A percentile compares a stretch with the other conserved stretches of the same genome.
Conservation (phyloP, 2,329 filamentous ascomycete species). For the Pseudogymnoascus sp. region DNA sequence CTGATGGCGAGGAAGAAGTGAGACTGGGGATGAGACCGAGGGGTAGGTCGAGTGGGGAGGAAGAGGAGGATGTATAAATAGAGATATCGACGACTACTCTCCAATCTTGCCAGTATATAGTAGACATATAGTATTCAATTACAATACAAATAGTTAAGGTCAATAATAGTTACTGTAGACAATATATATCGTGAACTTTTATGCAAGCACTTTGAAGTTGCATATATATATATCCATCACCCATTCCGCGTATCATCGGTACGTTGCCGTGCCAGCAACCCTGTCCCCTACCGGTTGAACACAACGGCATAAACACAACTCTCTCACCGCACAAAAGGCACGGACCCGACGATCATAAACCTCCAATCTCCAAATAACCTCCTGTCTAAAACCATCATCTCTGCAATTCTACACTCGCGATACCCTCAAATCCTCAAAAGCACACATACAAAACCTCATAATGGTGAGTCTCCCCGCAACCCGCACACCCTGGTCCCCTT, state of each 20-base stretch:
- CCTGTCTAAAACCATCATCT: neutral
- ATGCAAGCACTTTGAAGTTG: slow-evolving; percentile 1
- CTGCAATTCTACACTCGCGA: neutral
- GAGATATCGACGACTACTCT: neutral
- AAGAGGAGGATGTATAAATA: neutral
- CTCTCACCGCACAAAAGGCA: slow-evolving; percentile 10
- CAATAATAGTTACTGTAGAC: neutral
- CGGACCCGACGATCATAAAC: slow-evolving; percentile 8
- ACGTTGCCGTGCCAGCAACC: slow-evolving; percentile 8
- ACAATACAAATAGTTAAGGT: neutral
- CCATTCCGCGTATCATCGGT: neutral
- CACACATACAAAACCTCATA: neutral
- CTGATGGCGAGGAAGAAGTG: slow-evolving; percentile 46
- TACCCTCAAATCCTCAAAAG: neutral
- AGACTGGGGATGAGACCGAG: neutral
- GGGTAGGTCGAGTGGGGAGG: neutral
- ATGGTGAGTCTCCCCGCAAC: neutral
- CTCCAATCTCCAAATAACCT: slow-evolving; percentile 8
- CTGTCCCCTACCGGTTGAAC: slow-evolving; percentile 2
- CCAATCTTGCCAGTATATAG: neutral
- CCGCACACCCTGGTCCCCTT: slow-evolving; percentile 3
- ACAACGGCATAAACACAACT: slow-evolving; percentile 10
- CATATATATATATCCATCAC: neutral
- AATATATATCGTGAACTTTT: neutral
- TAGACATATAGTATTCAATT: neutral